Percentiles rank a stretch among this genome's conserved stretches.
Evolutionary conservation across 345 rosid species (phyloP).

Genomic region (Abelmoschus esculentus): DNA sequence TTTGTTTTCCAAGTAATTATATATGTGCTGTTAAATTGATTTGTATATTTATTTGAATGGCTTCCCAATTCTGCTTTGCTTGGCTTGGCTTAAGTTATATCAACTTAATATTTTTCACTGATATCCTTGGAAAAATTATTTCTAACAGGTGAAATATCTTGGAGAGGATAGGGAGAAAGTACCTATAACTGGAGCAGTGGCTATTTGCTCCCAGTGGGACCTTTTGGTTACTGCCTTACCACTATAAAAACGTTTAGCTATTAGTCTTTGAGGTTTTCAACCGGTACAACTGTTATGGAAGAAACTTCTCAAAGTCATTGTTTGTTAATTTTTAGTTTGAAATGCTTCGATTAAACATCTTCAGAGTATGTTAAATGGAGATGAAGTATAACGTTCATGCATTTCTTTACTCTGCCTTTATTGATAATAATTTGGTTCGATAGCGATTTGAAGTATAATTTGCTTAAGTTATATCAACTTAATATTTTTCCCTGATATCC

Average conservation of each 20-base stretch:
- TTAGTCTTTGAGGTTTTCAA: background rate
- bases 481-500: background rate
- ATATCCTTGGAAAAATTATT: no score
- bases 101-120: no score
- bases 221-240: slow-evolving; percentile 57
- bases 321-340: background rate
- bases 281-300: background rate
- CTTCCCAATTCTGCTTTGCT: no score
- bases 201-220: slow-evolving; percentile 88
- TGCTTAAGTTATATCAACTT: background rate
- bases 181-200: slow-evolving; percentile 71
- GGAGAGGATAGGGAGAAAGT: slow-evolving; percentile 72
- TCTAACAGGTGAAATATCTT: slow-evolving; percentile 78
- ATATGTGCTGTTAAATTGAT: no score
- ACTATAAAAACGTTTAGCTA: background rate
- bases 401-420: no score
- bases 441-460: no score
- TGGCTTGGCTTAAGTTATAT: no score
- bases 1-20: no score
- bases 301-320: background rate
- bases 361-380: no score
- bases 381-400: no score
- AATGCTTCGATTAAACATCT: background rate
- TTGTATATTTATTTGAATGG: no score
- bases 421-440: no score